Conservation (phyloP, 768 basidiomycete genomes). For the Macrolepiota albuminosa region DNA sequence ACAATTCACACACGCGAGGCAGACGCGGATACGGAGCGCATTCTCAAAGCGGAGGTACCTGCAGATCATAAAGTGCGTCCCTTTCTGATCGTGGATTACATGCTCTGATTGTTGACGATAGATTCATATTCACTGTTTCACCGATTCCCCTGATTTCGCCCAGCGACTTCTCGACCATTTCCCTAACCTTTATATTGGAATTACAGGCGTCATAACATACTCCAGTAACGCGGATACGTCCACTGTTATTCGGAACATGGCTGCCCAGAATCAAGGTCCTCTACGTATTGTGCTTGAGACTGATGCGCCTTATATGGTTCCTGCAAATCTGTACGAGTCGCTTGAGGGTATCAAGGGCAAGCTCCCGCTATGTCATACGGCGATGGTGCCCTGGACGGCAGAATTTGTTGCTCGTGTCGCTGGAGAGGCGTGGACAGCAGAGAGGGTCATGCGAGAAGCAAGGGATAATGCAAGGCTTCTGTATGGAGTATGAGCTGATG, state of each 20-base stretch:
- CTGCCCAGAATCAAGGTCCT: conserved; percentile 19
- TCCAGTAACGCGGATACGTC: conserved; percentile 70
- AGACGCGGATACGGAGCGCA: conserved; percentile 74
- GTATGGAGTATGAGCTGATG: conserved; percentile 48
- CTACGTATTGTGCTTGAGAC: conserved; percentile 71
- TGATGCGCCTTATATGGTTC: conserved; percentile 86
- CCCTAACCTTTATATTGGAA: conserved; percentile 77
- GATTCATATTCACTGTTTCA: conserved; percentile 90
- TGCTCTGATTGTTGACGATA: conserved; percentile 19
- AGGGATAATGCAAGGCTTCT: conserved; percentile 59
- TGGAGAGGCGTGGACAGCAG: conserved; percentile 45
- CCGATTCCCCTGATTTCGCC: conserved; percentile 75
- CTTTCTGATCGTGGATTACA: neutral
- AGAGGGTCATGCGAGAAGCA: conserved; percentile 54
- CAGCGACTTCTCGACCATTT: conserved; percentile 68
- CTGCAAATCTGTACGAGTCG: conserved; percentile 62
- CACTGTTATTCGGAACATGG: conserved; percentile 55
- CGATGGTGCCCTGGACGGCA: conserved; percentile 85
- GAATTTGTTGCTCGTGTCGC: conserved; percentile 58
- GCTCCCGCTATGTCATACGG: conserved; percentile 69
- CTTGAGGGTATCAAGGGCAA: conserved; percentile 51
- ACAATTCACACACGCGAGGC: conserved; percentile 88
- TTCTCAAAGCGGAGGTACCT: conserved; percentile 74
- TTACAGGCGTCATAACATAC: conserved; percentile 85
- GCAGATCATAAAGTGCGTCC: conserved; percentile 54